Percentiles rank a stretch among this genome's conserved stretches.
phyloP scores from a whole-genome alignment of 78 protist species.

The Isochrysis galbana region DNA sequence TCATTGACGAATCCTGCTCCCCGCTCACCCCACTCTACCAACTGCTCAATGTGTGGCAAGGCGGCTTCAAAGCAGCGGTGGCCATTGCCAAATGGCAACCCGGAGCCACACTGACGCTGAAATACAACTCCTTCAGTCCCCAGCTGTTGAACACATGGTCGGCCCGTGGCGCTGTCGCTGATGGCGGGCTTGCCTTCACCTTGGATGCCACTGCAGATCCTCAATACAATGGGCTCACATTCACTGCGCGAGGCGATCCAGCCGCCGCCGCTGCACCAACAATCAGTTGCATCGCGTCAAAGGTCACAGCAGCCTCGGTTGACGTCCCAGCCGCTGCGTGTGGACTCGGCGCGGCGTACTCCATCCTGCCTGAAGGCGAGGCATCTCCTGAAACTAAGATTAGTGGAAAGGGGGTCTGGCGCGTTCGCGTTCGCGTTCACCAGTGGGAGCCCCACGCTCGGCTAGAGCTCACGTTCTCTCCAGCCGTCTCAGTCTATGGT shows the following conservation, averaged over 20 bases:
- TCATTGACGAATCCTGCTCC: neutral
- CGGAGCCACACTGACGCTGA: neutral
- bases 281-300: neutral
- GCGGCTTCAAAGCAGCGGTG: neutral
- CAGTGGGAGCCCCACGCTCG: neutral
- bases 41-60: neutral
- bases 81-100: neutral
- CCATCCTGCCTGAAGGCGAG: neutral
- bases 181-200: neutral
- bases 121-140: neutral
- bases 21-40: neutral
- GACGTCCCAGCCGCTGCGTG: neutral
- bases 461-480: neutral
- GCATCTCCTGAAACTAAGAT: no score
- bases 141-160: neutral
- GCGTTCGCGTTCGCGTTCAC: neutral
- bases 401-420: no score
- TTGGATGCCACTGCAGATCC: neutral
- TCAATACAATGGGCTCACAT: neutral
- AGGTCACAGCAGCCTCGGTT: neutral
- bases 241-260: neutral
- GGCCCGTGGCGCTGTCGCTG: neutral
- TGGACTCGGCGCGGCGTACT: neutral
- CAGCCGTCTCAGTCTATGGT: no score
- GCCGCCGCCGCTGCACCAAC: neutral